A percentile compares a stretch with the other conserved stretches of the same genome.
These are phyloP conservation scores for Eucalyptus grandis DNA, from an alignment of 345 rosid species.

Conservation along the genomic window DNA sequence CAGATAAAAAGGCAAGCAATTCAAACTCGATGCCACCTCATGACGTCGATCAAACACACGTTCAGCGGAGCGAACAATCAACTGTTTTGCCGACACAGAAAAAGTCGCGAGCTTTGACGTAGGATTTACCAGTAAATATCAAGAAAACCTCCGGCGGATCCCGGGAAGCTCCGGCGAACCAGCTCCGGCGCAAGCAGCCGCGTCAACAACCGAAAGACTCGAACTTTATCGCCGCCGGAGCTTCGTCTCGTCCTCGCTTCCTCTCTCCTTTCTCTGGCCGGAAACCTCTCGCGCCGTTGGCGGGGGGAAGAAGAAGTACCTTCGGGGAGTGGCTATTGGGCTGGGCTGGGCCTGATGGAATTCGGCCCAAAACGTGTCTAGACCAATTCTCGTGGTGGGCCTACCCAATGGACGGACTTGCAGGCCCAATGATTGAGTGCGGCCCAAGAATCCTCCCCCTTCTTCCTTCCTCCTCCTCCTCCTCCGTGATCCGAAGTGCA, in stretches of 20 bases:
- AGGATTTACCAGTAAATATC: neutral
- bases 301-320: neutral
- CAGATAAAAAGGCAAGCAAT: neutral
- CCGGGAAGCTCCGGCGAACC: neutral
- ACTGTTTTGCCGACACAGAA: neutral
- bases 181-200: neutral
- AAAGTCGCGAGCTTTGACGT: neutral
- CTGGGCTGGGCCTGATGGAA: neutral
- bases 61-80: neutral
- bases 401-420: neutral
- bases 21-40: neutral
- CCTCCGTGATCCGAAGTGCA: neutral
- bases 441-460: neutral
- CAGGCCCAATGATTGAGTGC: neutral
- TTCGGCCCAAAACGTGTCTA: fast-evolving
- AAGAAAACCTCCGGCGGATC: neutral
- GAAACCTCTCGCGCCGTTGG: neutral
- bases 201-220: neutral
- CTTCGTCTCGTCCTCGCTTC: neutral
- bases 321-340: neutral
- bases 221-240: neutral
- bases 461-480: neutral
- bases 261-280: neutral
- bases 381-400: fast-evolving
- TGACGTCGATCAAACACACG: neutral